Evolutionary conservation across 805 yeast species (phyloP), one percentile per base, ranked within the genome.

Genomic region (Monosporozyma yasuniensis): DNA sequence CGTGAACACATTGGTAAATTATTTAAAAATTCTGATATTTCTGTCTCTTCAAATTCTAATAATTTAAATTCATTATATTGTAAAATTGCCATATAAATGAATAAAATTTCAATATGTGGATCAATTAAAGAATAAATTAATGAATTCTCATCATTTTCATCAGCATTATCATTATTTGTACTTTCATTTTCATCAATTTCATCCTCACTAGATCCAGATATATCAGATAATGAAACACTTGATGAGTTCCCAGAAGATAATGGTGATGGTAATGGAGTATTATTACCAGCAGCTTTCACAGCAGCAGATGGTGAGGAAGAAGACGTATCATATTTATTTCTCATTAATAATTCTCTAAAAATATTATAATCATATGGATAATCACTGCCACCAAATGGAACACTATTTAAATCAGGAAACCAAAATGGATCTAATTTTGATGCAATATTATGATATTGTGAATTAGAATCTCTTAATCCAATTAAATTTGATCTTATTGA

Each of bases 31-130:
- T 89, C 95, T 37, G 89, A 74, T 43, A 88, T 87, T 67, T 90
- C 98, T 54, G 86, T 81, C 63, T 87, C 95, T 60, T 90, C 98
- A 55, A 89, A 81, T 63, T 90, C 97, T 55, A 87, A 75, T 49
- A 90, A 73, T 38, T 84, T 80, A 56, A 80, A 79, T 57, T 85
- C 90, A 65, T 84, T 83, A 47, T 91, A 81, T 65, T 87, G 87
- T 55, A 90, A 70, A 38, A 90, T 77, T 0, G 96, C 87, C 45
- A 89, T 70, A 46, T 87, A 80, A 2, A 86, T 77, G 60, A 88
- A 90, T 1, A 85, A 68, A 32, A 88, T 73, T 68, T 85, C 89
- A 28, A 83, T 74, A 61, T 87, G 95, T 1, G 88, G 84, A 61
- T 84, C 87, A 21, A 85, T 68, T 46, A 73, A 71, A 0, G 89